phyloP scores from a whole-genome alignment of 208 protist genomes.

The Leptomonas pyrrhocoris region DNA sequence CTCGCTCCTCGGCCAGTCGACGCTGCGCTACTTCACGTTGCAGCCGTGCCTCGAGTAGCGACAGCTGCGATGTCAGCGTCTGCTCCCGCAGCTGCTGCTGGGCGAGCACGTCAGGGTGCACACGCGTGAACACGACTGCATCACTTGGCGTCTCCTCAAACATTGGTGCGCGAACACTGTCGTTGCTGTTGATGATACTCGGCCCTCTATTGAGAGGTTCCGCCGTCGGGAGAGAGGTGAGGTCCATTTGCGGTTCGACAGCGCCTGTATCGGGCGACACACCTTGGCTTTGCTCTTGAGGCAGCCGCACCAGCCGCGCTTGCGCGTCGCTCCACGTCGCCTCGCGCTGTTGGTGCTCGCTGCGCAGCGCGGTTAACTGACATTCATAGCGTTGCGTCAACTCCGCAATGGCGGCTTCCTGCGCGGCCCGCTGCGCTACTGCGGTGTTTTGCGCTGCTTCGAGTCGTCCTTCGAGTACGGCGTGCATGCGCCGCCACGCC shows the following conservation, averaged over 20 bases:
- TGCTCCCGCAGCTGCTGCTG: slow-evolving; percentile 32
- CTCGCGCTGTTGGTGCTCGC: neutral
- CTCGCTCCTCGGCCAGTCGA: slow-evolving; percentile 10
- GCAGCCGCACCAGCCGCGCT: neutral
- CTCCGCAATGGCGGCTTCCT: neutral
- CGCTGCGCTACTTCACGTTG: slow-evolving; percentile 16
- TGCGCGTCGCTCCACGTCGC: neutral
- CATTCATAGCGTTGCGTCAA: neutral
- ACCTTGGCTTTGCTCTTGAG: too few relatives aligned
- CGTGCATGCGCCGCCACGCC: slow-evolving; percentile 5
- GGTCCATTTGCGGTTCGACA: neutral
- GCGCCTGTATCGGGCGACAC: neutral
- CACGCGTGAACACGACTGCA: neutral
- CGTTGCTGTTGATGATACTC: neutral
- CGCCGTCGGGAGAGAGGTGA: neutral
- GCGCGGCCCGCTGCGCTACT: neutral
- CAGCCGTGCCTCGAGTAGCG: slow-evolving; percentile 3
- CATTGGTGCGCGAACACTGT: neutral
- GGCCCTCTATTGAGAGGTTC: too few relatives aligned
- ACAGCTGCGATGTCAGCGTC: slow-evolving; percentile 19
- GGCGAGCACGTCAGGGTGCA: slow-evolving; percentile 16
- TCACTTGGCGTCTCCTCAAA: neutral
- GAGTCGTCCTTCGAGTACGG: slow-evolving; percentile 12
- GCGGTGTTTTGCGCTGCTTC: neutral
- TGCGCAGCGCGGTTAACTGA: neutral